Conservation (phyloP, 1,139 yeast genomes). For the Suhomyces panamericanus region DNA sequence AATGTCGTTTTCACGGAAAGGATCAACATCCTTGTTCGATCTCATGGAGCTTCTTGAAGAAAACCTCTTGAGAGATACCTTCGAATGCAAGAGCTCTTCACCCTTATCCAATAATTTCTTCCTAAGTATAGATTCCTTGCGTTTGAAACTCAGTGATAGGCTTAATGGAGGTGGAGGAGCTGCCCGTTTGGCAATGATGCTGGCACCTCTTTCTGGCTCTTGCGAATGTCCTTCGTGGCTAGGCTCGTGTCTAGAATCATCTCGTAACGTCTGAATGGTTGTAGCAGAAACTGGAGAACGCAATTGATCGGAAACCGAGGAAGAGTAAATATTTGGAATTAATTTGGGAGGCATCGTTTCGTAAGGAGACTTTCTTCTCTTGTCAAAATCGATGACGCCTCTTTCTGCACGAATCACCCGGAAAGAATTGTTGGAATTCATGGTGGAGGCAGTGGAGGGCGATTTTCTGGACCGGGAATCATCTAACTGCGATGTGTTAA, state of each 20-base stretch:
- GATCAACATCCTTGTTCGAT: constrained; percentile 33
- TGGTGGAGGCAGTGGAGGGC: constrained; percentile 11
- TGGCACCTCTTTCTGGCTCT: constrained; percentile 17
- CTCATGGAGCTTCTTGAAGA: constrained; percentile 20
- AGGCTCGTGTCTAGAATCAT: constrained; percentile 17
- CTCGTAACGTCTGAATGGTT: constrained; percentile 35
- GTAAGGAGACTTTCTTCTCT: constrained; percentile 75
- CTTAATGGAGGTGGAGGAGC: constrained; percentile 72
- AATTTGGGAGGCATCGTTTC: constrained; percentile 46
- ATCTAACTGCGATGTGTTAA: constrained; percentile 25
- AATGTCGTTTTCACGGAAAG: constrained; percentile 66
- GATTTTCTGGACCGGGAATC: constrained; percentile 11
- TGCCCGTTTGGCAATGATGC: constrained; percentile 61
- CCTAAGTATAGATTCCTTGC: constrained; percentile 12
- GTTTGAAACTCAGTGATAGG: constrained; percentile 15
- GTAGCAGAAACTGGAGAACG: constrained; percentile 44
- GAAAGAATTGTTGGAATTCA: constrained; percentile 44
- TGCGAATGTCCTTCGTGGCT: not conserved
- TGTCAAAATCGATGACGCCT: constrained; percentile 78
- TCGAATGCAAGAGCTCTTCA: not conserved
- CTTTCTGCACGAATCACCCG: constrained; percentile 66
- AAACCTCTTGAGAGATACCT: constrained; percentile 3
- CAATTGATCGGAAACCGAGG: constrained; percentile 36
- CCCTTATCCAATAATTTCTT: constrained; percentile 8
- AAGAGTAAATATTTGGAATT: constrained; percentile 45